Percentiles rank a stretch among this genome's conserved stretches.
Evolutionary conservation across 208 protist species (phyloP).

Genomic region (Acanthamoeba triangularis): DNA sequence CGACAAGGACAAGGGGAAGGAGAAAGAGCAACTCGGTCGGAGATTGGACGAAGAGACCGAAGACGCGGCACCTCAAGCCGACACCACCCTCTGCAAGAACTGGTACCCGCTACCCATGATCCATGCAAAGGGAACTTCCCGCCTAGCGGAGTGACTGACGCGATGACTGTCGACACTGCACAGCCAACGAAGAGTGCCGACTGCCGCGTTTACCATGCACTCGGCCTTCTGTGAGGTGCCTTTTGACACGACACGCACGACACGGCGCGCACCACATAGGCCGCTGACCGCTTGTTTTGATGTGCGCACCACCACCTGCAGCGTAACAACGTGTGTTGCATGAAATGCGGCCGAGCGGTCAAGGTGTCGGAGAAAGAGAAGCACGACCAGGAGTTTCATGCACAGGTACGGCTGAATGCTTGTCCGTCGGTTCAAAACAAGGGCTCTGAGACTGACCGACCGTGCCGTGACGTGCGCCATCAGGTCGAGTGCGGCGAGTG

Average conservation of each 20-base stretch:
- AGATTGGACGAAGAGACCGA: not conserved
- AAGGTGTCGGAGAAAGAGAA: conserved; percentile 12
- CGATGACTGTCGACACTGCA: too few relatives aligned
- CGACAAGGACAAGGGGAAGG: not conserved
- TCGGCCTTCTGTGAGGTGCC: conserved; percentile 46
- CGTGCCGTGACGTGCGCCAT: not conserved
- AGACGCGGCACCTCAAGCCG: not conserved
- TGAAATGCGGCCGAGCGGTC: conserved; percentile 49
- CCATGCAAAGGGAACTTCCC: not conserved
- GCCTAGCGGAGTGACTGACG: not conserved
- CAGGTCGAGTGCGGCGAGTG: conserved; percentile 17
- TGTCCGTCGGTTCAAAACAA: not conserved
- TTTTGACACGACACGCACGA: not conserved
- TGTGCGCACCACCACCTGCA: not conserved
- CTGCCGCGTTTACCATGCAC: conserved; percentile 48
- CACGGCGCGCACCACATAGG: not conserved
- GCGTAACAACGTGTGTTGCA: conserved; percentile 36
- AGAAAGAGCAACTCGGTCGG: not conserved
- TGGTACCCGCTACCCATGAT: not conserved
- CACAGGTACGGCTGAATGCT: not conserved
- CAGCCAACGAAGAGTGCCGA: conserved; percentile 21
- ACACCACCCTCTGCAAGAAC: conserved; percentile 25
- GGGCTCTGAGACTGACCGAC: too few relatives aligned
- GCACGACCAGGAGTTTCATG: conserved; percentile 69
- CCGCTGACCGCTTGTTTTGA: not conserved